Percentiles rank a stretch among this genome's conserved stretches.
phyloP scores from a whole-genome alignment of 192 early-diverging fungal species.

The Gamsiella multidivaricata region DNA sequence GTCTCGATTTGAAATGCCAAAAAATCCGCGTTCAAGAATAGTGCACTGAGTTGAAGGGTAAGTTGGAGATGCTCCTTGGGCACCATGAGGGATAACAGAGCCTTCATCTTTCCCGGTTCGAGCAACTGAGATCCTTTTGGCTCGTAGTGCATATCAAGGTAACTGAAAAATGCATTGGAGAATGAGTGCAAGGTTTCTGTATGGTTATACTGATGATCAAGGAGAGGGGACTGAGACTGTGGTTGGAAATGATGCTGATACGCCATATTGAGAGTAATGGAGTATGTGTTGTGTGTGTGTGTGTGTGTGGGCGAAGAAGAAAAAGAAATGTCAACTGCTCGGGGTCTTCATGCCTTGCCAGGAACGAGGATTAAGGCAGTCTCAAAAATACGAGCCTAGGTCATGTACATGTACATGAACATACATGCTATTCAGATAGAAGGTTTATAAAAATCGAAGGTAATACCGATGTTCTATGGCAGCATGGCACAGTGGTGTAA shows the following conservation, averaged over 20 bases:
- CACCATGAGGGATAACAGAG: constrained; percentile 7
- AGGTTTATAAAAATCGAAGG: too few species aligned
- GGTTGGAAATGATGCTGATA: constrained; percentile 1
- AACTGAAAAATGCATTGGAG: constrained; percentile 24
- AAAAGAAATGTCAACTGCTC: background rate
- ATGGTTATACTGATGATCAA: constrained; percentile 35
- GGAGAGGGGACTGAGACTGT: constrained; percentile 17
- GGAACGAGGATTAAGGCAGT: too few species aligned
- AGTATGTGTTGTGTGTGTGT: background rate
- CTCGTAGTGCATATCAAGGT: constrained; percentile 31
- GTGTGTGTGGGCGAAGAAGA: background rate
- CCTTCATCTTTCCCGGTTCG: constrained; percentile 34
- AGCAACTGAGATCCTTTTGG: constrained; percentile 26
- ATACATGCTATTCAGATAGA: too few species aligned
- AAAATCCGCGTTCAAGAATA: constrained; percentile 3
- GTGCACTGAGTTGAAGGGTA: constrained; percentile 3
- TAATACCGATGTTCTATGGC: too few species aligned
- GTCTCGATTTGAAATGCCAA: constrained; percentile 31
- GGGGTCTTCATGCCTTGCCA: too few species aligned
- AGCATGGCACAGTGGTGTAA: too few species aligned
- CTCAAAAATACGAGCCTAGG: too few species aligned
- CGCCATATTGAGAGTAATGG: constrained; percentile 14
- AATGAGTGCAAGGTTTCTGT: constrained; percentile 31
- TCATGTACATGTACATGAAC: too few species aligned
- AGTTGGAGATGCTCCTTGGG: background rate